Evolutionary conservation across 106 monocot species (phyloP), one percentile per base, ranked within the genome.

Genomic region (Acorus calamus): DNA sequence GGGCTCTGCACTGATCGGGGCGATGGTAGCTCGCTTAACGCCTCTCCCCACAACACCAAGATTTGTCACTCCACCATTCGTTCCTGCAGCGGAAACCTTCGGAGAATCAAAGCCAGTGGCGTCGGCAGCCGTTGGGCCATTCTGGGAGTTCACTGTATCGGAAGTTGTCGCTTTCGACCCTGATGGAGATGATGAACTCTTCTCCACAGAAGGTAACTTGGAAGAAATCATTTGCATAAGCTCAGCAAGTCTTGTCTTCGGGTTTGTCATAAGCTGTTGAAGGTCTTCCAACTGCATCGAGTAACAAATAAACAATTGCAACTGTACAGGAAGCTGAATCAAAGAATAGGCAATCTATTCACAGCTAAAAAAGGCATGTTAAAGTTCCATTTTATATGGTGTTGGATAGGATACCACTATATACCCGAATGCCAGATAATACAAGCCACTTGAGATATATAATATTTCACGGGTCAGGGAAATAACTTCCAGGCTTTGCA

Each of bases 21-120:
- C 59, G 4, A 85, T 52, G 3, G 65, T 58, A 42, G 91, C 85
- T 42, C 96, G 75, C 59, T 98, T 98, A 7, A 91, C 67, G 6
- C 96, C 96, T 69, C 96, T 87, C 3, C 96, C 96, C 12, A 98
- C 87, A 3, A 98, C 87, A 55, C 96, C 96, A 55, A 98, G 78
- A 76, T 98, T 80, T 13, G 78, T 96, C 11, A 91, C 74, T 6
- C 61, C 60, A 48, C 69, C 74, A 61, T 69, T 76, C 11, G 79
- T 69, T 9, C 74, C 78, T 47, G 87, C 74, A 49, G 79, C 77
- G n/a, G 90, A 80, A 8, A 78, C 6, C 14, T 82, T 64, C 8
- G 87, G 78, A 0, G 84, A 87, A 69, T 87, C 94, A 46, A 87
- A 91, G 55, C 66, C 58, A 14, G 72, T 71, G 44, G 54, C 78